Conservation (phyloP, 1,139 yeast species). For the Barnettozyma hawaiiensis region DNA sequence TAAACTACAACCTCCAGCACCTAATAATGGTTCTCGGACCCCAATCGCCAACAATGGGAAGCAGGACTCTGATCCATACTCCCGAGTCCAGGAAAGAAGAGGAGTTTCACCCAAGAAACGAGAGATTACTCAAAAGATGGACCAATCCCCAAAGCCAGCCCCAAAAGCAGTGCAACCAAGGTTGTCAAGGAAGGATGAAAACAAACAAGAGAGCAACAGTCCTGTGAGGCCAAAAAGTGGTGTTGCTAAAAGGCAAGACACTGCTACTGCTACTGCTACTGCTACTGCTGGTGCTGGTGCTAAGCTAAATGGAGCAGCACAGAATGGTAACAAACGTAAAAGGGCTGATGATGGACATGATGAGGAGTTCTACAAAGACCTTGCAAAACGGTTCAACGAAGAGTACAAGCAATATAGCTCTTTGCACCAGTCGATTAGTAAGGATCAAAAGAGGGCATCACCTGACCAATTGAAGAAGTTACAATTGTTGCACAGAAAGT, state of each 20-base stretch:
- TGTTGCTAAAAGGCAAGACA: not conserved
- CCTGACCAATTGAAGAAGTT: constrained; percentile 15
- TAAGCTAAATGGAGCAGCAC: too few species aligned
- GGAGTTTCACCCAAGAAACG: not conserved
- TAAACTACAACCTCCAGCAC: not conserved
- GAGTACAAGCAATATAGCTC: constrained; percentile 22
- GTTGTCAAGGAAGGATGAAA: not conserved
- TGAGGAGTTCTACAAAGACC: constrained; percentile 13
- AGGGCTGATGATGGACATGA: constrained; percentile 10
- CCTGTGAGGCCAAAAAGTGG: not conserved
- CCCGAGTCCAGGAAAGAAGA: not conserved
- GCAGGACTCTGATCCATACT: not conserved
- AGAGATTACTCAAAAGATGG: not conserved
- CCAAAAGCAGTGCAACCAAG: not conserved
- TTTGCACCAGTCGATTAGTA: constrained; percentile 15
- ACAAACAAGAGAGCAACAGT: not conserved
- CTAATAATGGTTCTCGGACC: not conserved
- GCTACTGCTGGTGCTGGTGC: too few species aligned
- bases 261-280: too few species aligned
- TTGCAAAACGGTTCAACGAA: constrained; percentile 21
- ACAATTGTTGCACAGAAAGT: constrained; percentile 18
- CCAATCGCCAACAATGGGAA: not conserved
- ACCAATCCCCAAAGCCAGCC: not conserved
- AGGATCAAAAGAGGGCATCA: not conserved
- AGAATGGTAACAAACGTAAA: constrained; percentile 10